Percentiles rank a stretch among this genome's conserved stretches.
phyloP scores from a whole-genome alignment of 2,329 filamentous ascomycete genomes.

The Chaetomium olivaceum region DNA sequence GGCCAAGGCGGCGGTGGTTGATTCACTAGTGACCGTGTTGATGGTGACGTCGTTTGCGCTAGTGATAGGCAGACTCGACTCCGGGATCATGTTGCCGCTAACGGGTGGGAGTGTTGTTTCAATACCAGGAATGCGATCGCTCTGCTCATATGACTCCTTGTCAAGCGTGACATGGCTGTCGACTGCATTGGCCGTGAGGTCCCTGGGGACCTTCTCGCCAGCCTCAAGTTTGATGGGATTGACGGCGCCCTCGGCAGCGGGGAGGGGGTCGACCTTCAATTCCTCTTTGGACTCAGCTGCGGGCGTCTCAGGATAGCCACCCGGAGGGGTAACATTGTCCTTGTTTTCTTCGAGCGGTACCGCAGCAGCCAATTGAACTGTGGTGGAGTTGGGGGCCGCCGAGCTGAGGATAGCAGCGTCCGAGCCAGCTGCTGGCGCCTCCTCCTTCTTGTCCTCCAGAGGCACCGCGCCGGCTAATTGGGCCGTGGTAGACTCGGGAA shows the following conservation, averaged over 20 bases:
- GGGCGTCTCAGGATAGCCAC: constrained; percentile 45
- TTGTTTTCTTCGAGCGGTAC: constrained; percentile 57
- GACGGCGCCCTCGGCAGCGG: constrained; percentile 62
- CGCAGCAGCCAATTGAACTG: constrained; percentile 64
- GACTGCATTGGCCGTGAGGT: constrained; percentile 65
- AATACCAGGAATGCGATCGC: constrained; percentile 61
- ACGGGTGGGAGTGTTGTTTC: constrained; percentile 56
- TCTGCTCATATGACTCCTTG: constrained; percentile 82
- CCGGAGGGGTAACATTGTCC: constrained; percentile 35
- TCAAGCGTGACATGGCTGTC: constrained; percentile 76
- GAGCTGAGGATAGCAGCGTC: constrained; percentile 11
- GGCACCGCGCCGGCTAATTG: constrained; percentile 65
- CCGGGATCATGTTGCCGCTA: constrained; percentile 69
- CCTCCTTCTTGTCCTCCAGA: constrained; percentile 47
- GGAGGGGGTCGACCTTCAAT: constrained; percentile 62
- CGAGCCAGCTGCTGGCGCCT: constrained; percentile 23
- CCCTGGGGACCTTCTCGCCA: constrained; percentile 77
- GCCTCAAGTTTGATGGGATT: constrained; percentile 81
- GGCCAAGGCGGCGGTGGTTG: constrained; percentile 70
- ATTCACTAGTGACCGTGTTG: constrained; percentile 53
- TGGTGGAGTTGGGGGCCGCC: constrained; percentile 61
- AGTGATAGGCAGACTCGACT: constrained; percentile 74
- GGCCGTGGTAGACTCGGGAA: constrained; percentile 70
- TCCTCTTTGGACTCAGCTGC: constrained; percentile 29
- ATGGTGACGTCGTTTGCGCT: constrained; percentile 48